Conservation (phyloP, 768 basidiomycete species). For the Leccinum barrowsii region DNA sequence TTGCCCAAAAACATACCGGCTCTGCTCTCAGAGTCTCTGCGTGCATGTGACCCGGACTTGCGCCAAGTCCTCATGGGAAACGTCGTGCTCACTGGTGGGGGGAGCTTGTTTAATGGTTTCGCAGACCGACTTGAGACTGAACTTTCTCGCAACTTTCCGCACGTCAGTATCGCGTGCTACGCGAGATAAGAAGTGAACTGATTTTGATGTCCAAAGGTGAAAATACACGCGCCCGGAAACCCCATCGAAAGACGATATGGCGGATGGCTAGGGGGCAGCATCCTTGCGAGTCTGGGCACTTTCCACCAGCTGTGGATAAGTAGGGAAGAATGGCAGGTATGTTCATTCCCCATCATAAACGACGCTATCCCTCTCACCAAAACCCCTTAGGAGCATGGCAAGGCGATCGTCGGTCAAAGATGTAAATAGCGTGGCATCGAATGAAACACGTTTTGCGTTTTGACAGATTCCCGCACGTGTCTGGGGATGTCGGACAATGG, state of each 20-base stretch:
- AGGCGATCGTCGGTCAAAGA: constrained; percentile 75
- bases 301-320: constrained; percentile 98
- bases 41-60: constrained; percentile 87
- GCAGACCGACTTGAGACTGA: constrained; percentile 80
- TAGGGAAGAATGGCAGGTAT: constrained; percentile 87
- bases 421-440: constrained; percentile 56
- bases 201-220: constrained; percentile 52
- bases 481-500: not conserved
- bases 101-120: constrained; percentile 82
- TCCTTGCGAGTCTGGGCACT: constrained; percentile 90
- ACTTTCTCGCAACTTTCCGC: constrained; percentile 67
- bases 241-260: constrained; percentile 87
- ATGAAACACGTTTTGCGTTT: not conserved
- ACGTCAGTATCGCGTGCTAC: constrained; percentile 48
- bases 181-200: constrained; percentile 1
- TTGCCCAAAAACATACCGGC: constrained; percentile 73
- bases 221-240: constrained; percentile 91
- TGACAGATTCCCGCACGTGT: not conserved
- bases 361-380: constrained; percentile 1
- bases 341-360: constrained; percentile 20
- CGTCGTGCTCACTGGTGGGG: constrained; percentile 94
- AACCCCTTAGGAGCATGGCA: constrained; percentile 68
- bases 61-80: constrained; percentile 88
- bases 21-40: constrained; percentile 74
- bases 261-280: constrained; percentile 94